Percentiles rank a stretch among this genome's conserved stretches.
phyloP scores from a whole-genome alignment of 164 flowering plant genomes.

The Macadamia integrifolia region DNA sequence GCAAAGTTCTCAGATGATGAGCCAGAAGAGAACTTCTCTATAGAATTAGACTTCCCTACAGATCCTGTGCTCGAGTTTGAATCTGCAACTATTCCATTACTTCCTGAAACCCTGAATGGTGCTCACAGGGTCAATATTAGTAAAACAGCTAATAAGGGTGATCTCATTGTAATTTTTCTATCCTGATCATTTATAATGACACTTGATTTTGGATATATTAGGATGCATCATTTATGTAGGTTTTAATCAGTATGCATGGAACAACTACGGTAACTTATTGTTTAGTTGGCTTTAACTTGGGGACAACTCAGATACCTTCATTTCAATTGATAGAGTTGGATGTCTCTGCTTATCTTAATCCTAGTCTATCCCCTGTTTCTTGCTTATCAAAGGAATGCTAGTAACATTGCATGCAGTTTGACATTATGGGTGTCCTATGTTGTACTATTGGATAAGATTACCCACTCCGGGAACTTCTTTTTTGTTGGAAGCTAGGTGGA shows the following conservation, averaged over 20 bases:
- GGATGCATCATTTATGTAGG: not conserved
- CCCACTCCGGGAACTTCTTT: too few species aligned
- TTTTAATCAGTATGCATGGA: not conserved
- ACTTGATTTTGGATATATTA: not conserved
- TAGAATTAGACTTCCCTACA: slow-evolving; percentile 71
- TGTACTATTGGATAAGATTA: too few species aligned
- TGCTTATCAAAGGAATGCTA: not conserved
- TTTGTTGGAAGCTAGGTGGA: too few species aligned
- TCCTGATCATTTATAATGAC: not conserved
- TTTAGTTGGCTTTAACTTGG: not conserved
- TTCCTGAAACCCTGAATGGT: slow-evolving; percentile 54
- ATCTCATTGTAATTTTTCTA: slow-evolving; percentile 35
- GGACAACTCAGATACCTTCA: not conserved
- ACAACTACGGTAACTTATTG: too few species aligned
- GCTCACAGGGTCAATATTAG: slow-evolving; percentile 40
- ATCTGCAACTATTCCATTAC: slow-evolving; percentile 28
- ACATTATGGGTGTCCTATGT: not conserved
- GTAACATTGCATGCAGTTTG: not conserved
- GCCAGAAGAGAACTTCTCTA: slow-evolving; percentile 20
- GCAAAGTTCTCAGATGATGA: slow-evolving; percentile 21
- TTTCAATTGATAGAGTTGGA: not conserved
- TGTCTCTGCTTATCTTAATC: not conserved
- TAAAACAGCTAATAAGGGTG: slow-evolving; percentile 35
- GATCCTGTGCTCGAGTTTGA: slow-evolving; percentile 31
- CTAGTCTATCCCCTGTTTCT: not conserved